Percentiles rank a stretch among this genome's conserved stretches.
Evolutionary conservation across 305 asterid genomes (phyloP).

Genomic region (Solanum hybrid): DNA sequence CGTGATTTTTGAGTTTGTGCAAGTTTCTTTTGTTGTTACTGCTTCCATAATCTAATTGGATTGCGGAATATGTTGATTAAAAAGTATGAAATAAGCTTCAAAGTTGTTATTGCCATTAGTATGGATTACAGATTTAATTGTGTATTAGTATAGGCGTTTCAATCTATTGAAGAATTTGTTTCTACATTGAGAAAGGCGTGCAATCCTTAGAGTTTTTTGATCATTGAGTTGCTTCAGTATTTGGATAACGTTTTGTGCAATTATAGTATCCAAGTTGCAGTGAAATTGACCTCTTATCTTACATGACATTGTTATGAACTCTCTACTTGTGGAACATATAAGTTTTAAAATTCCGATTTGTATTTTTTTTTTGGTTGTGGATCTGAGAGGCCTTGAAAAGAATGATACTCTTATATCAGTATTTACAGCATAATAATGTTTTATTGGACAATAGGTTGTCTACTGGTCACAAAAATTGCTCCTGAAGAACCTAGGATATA

Average conservation of each 20-base stretch:
- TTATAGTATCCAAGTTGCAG: background rate
- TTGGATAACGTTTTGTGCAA: background rate
- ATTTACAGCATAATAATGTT: background rate
- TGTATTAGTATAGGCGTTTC: background rate
- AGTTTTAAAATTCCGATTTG: background rate
- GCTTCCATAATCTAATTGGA: background rate
- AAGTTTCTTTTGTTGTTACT: background rate
- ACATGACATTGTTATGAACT: background rate
- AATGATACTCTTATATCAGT: background rate
- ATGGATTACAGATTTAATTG: background rate
- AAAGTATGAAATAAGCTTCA: background rate
- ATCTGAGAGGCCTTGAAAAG: background rate
- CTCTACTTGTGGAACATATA: background rate
- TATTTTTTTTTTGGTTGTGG: background rate
- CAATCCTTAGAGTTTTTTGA: background rate
- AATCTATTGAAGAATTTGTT: background rate
- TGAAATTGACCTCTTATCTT: background rate
- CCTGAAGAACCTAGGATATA: background rate
- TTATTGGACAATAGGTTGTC: background rate
- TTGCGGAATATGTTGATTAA: background rate
- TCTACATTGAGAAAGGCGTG: background rate
- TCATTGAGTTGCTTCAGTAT: background rate
- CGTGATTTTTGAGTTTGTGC: background rate
- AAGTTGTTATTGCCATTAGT: background rate
- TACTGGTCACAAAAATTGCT: background rate